Evolutionary conservation across 805 yeast genomes (phyloP), one percentile per base, ranked within the genome.

Genomic region (Yarrowia sp.): DNA sequence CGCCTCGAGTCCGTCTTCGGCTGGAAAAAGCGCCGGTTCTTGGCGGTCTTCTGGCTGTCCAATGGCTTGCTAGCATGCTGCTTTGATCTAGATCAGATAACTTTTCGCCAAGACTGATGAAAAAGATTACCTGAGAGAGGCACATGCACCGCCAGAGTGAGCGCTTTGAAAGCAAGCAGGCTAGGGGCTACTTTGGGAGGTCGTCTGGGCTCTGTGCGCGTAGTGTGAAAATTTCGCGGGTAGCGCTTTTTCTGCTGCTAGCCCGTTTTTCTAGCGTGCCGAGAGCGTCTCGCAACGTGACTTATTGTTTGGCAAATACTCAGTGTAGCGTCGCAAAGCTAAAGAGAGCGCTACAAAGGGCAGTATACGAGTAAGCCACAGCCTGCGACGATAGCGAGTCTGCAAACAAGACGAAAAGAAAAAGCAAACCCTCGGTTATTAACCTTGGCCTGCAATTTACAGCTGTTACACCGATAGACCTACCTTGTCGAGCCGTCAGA

Each of bases 41-140:
- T 39, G 44, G 44, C 29, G 29, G n/a, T 3, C 25, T 22, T n/a
- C n/a, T n/a, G n/a, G n/a, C 24, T 21, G 13, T 16, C 51, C 51
- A 44, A 25, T 29, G 35, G 22, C 24, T 27, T 19, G 5, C 12
- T 21, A 44, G 35, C n/a, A 44, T 44, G 35, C 35, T 21, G 16
- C n/a, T 24, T 32, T 2, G 56, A 51, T 51, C 58, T 51, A n/a
- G n/a, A n/a, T n/a, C n/a, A n/a, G 58, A 51, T 51, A 51, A 51
- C 32, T 24, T 42, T 31, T 41, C 22, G 58, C 58, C 58, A 51
- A 51, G 58, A 51, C 24, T 33, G 58, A 51, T 51, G 58, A 24
- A 51, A 51, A 51, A 51, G 58, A 51, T 51, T 51, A 51, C 56
- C 33, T 47, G 42, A 22, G 22, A 10, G 18, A 51, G 22, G n/a